Conservation (phyloP, 768 basidiomycete genomes). For the Trichaptum fuscoviolaceum region DNA sequence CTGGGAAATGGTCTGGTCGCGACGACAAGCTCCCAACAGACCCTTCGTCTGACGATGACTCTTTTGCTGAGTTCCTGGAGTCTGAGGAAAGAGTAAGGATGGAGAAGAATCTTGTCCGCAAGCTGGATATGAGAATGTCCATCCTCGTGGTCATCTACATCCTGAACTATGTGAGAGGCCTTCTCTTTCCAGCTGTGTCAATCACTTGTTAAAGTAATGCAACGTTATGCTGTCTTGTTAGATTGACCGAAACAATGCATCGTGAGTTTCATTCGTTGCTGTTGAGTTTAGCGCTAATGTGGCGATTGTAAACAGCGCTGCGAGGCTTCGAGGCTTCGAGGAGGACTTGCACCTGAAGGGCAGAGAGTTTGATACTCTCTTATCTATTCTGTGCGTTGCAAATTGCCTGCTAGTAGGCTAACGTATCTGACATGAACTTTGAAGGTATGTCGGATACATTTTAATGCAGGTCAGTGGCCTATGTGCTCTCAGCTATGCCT, state of each 20-base stretch:
- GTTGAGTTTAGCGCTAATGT: slow-evolving; percentile 2
- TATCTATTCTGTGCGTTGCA: slow-evolving; percentile 52
- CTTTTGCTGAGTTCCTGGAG: slow-evolving; percentile 32
- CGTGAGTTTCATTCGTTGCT: slow-evolving; percentile 32
- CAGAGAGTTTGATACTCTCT: slow-evolving; percentile 57
- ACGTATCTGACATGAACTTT: slow-evolving; percentile 1
- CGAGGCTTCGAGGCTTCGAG: slow-evolving; percentile 67
- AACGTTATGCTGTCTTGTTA: slow-evolving; percentile 19
- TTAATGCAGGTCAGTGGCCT: slow-evolving; percentile 55
- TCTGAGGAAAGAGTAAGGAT: slow-evolving; percentile 31
- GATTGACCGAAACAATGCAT: slow-evolving; percentile 70
- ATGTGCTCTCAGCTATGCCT: background rate
- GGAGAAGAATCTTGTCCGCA: slow-evolving; percentile 38
- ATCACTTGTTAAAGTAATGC: slow-evolving; percentile 4
- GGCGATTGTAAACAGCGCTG: slow-evolving; percentile 42
- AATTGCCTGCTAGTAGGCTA: too few species aligned
- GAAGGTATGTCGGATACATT: slow-evolving; percentile 51
- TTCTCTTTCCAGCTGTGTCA: background rate
- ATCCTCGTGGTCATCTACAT: slow-evolving; percentile 43
- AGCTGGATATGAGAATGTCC: slow-evolving; percentile 38
- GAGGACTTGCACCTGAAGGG: slow-evolving; percentile 58
- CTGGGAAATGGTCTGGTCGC: background rate
- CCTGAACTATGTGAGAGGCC: slow-evolving; percentile 37
- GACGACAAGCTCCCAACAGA: background rate
- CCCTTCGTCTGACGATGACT: slow-evolving; percentile 10